These are phyloP conservation scores for Magnaporthiopsis incrustans DNA, from an alignment of 2,329 filamentous ascomycete genomes.

Conservation along the genomic window DNA sequence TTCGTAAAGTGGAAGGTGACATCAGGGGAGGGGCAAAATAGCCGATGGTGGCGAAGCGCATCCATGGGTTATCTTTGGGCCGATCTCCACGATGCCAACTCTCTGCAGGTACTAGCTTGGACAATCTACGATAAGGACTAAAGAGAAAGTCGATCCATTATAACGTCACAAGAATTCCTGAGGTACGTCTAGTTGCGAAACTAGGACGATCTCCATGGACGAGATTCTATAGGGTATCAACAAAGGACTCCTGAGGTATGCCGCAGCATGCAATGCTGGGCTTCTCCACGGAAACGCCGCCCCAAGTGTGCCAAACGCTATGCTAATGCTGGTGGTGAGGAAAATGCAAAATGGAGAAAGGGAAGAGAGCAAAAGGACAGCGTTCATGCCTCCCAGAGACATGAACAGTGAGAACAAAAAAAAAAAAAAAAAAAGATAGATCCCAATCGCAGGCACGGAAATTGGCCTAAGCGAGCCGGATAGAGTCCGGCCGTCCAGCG, in stretches of 20 bases:
- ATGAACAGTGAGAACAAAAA: background rate
- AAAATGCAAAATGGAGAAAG: background rate
- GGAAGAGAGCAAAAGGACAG: background rate
- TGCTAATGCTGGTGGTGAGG: background rate
- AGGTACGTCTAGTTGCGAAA: background rate
- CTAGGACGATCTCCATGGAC: background rate
- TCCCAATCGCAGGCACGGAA: too few species aligned
- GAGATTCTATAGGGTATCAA: background rate
- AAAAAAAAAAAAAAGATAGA: background rate
- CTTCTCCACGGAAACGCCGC: slow-evolving; percentile 5
- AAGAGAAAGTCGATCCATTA: too few species aligned
- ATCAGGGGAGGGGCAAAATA: background rate
- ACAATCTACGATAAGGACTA: too few species aligned
- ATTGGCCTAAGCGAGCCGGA: background rate
- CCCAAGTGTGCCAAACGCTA: slow-evolving; percentile 1
- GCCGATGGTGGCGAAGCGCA: background rate
- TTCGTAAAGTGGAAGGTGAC: background rate
- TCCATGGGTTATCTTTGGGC: too few species aligned
- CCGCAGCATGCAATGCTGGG: too few species aligned
- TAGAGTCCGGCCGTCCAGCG: slow-evolving; percentile 4
- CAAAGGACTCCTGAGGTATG: slow-evolving; percentile 8
- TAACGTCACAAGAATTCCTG: background rate
- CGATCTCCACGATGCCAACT: too few species aligned
- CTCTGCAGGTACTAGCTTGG: too few species aligned
- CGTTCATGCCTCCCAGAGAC: background rate